Conservation (phyloP, 2,329 filamentous ascomycete genomes). For the Fusarium foetens region DNA sequence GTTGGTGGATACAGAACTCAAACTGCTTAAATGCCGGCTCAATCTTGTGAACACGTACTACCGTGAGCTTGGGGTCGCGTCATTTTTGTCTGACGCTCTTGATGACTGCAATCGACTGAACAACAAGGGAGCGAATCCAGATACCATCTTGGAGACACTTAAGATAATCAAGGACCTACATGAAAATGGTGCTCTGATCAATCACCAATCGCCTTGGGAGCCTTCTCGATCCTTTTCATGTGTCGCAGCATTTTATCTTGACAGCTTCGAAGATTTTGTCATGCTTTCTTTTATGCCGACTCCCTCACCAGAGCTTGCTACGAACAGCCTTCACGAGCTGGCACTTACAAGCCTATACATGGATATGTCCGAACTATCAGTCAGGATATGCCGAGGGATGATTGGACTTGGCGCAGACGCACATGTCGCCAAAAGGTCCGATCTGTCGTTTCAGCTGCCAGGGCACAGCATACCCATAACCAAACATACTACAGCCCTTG, state of each 20-base stretch:
- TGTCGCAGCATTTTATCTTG: fast-evolving
- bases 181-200: fast-evolving
- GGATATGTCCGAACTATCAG: fast-evolving
- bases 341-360: fast-evolving
- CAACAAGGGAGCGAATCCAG: fast-evolving
- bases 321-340: fast-evolving
- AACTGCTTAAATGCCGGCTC: fast-evolving
- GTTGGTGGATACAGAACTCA: fast-evolving
- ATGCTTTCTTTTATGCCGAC: background rate
- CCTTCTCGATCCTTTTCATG: fast-evolving
- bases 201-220: fast-evolving
- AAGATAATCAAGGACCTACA: fast-evolving
- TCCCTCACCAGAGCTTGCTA: fast-evolving
- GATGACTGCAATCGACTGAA: fast-evolving
- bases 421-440: fast-evolving
- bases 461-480: fast-evolving
- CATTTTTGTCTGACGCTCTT: fast-evolving
- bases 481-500: background rate
- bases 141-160: fast-evolving
- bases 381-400: fast-evolving
- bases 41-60: fast-evolving
- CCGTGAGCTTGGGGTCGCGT: fast-evolving
- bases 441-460: fast-evolving
- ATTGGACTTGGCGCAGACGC: background rate
- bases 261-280: fast-evolving